Percentiles rank a stretch among this genome's conserved stretches.
Evolutionary conservation across 2,329 filamentous ascomycete species (phyloP).

Genomic region (Colletotrichum shisoi): DNA sequence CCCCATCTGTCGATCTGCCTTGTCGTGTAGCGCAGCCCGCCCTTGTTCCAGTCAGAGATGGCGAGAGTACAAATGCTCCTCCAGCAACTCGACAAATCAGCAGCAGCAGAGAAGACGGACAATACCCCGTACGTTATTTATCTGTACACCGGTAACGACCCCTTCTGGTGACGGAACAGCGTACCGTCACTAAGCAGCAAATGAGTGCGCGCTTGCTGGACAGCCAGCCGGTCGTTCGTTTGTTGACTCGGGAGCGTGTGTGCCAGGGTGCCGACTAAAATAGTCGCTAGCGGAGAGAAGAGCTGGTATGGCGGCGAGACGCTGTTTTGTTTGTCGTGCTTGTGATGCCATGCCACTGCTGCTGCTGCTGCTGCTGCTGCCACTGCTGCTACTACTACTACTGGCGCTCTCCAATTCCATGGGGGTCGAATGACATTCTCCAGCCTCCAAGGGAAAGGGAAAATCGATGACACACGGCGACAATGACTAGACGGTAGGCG

Average conservation of each 20-base stretch:
- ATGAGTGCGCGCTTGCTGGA: conserved; percentile 18
- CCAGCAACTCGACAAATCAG: conserved; percentile 25
- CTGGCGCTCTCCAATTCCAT: background rate
- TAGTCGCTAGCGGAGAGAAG: conserved; percentile 15
- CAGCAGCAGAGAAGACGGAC: conserved; percentile 17
- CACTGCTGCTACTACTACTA: background rate
- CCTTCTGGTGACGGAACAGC: conserved; percentile 27
- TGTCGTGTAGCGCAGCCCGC: conserved; percentile 16
- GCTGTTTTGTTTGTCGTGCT: conserved; percentile 3
- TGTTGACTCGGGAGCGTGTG: conserved; percentile 25
- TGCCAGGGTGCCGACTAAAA: conserved; percentile 30
- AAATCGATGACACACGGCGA: conserved; percentile 18
- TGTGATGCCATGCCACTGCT: too few species aligned
- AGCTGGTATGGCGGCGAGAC: conserved; percentile 25
- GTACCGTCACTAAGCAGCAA: conserved; percentile 19
- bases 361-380: too few species aligned
- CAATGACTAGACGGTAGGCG: conserved; percentile 12
- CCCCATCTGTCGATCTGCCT: conserved; percentile 18
- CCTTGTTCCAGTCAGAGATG: conserved; percentile 27
- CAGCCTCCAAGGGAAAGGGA: conserved; percentile 3
- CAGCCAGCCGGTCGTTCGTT: conserved; percentile 18
- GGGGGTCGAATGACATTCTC: background rate
- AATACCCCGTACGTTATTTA: conserved; percentile 19
- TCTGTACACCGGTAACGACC: conserved; percentile 19
- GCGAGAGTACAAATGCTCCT: conserved; percentile 8